Percentiles rank a stretch among this genome's conserved stretches.
Conservation (phyloP, 306 rosid species). For the Vachellia collinsii region DNA sequence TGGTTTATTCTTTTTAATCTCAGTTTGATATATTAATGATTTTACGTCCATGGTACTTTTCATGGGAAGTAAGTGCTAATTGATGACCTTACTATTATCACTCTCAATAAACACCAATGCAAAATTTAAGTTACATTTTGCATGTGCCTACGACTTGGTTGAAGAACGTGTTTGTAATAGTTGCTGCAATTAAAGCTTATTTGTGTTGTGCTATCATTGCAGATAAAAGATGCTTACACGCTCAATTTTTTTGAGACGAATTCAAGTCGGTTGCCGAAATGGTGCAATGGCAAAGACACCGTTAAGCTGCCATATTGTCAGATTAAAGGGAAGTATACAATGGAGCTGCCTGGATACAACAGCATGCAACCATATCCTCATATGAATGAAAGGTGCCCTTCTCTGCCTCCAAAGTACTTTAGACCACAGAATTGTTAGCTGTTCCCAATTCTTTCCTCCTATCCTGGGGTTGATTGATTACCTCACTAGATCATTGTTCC, state of each 20-base stretch:
- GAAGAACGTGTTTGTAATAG: conserved; percentile 31
- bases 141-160: not conserved
- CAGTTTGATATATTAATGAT: not conserved
- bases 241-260: conserved; percentile 85
- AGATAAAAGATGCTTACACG: conserved; percentile 93
- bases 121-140: not conserved
- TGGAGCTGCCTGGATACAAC: conserved; percentile 92
- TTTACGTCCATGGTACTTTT: not conserved
- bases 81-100: not conserved
- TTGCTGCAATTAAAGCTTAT: conserved; percentile 15
- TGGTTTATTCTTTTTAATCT: not conserved
- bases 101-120: no score
- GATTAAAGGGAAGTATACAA: conserved; percentile 82
- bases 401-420: conserved; percentile 79
- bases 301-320: conserved; percentile 94
- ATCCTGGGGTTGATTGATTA: conserved; percentile 29
- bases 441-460: conserved; percentile 22
- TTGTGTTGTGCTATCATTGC: conserved; percentile 44
- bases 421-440: conserved; percentile 72
- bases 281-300: conserved; percentile 86
- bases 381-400: conserved; percentile 96
- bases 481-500: conserved; percentile 25
- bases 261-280: conserved; percentile 79
- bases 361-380: conserved; percentile 70
- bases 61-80: not conserved